Evolutionary conservation across 2,329 filamentous ascomycete species (phyloP), one percentile per base, ranked within the genome.

Genomic region (Zymoseptoria pseudotritici): DNA sequence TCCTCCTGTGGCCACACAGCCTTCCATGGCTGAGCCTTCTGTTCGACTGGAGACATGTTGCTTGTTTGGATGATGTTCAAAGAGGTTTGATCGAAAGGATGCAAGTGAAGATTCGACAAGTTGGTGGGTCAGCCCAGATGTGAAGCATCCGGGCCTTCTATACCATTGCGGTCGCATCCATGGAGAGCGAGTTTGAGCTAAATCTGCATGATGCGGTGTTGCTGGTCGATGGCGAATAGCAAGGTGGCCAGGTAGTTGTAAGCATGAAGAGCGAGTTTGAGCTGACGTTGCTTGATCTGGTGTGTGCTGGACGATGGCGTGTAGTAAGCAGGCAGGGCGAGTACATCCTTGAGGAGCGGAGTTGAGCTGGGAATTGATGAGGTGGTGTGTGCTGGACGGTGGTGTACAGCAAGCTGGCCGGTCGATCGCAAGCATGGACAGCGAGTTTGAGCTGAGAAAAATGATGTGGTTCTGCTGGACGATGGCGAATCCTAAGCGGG

Each of bases 1-100:
- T 29, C 26, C 8, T 29, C 26, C 20, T 56, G 54, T 20, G 54
- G 58, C 22, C 51, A 56, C 31, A 49, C 50, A 10, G 54, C 50
- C 54, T 60, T 60, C 58, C 55, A 60, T 50, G 55, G 58, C 50
- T 60, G 58, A 46, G 26, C 31, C 20, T 57, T 60, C 22, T 52
- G 17, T 21, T 13, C 50, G 50, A 52, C 50, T 2, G 50, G 50
- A 52, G 50, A 21, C 50, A 52, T 52, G 22, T 17, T 52, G 20
- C n/a, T 52, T 52, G 50, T 21, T 52, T 21, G 50, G 20, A 24
- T 52, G 20, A 24, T 52, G 50, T 52, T 52, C 17, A 17, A 21
- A 13, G 50, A 52, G 19, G 11, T 20, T 21, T 21, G 17, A 24
- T 52, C 22, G 50, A 52, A 21, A 17, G 7, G 50, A 52, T 5